phyloP scores from a whole-genome alignment of 768 basidiomycete genomes.

The Pleurotus eryngii region DNA sequence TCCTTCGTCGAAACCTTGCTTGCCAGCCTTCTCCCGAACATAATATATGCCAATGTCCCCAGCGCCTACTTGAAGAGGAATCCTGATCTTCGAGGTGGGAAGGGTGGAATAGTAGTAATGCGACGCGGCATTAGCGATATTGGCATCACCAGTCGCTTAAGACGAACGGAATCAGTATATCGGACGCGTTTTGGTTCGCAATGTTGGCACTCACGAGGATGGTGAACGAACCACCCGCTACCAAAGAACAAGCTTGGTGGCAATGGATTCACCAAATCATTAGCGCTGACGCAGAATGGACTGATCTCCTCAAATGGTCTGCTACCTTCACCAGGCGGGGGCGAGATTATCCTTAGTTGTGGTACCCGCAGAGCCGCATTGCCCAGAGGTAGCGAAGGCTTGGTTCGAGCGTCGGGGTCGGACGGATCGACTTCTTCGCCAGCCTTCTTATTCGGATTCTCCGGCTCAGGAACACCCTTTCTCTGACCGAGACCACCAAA shows the following conservation, averaged over 20 bases:
- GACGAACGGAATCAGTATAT: neutral
- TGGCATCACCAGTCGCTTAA: neutral
- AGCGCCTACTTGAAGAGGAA: constrained; percentile 80
- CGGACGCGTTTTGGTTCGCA: no score
- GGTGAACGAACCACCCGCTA: constrained; percentile 87
- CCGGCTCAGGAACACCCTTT: constrained; percentile 64
- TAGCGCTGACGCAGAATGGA: constrained; percentile 94
- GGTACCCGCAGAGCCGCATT: constrained; percentile 55
- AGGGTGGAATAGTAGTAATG: constrained; percentile 95
- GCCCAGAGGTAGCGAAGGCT: constrained; percentile 13
- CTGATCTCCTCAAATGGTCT: constrained; percentile 78
- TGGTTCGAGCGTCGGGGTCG: constrained; percentile 12
- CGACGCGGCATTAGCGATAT: constrained; percentile 50
- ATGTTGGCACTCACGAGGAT: constrained; percentile 28
- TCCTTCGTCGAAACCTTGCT: constrained; percentile 48
- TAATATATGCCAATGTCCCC: constrained; percentile 95
- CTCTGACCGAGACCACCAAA: constrained; percentile 86
- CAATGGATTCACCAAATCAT: constrained; percentile 95
- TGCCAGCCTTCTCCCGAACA: constrained; percentile 62
- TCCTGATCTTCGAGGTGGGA: constrained; percentile 76
- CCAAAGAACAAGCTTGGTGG: constrained; percentile 94
- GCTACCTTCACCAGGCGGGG: constrained; percentile 38
- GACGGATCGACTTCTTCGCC: constrained; percentile 24
- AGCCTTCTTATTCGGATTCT: constrained; percentile 28
- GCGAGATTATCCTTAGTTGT: constrained; percentile 64